Evolutionary conservation across 345 rosid species (phyloP), one percentile per base, ranked within the genome.

Genomic region (Punica granatum): DNA sequence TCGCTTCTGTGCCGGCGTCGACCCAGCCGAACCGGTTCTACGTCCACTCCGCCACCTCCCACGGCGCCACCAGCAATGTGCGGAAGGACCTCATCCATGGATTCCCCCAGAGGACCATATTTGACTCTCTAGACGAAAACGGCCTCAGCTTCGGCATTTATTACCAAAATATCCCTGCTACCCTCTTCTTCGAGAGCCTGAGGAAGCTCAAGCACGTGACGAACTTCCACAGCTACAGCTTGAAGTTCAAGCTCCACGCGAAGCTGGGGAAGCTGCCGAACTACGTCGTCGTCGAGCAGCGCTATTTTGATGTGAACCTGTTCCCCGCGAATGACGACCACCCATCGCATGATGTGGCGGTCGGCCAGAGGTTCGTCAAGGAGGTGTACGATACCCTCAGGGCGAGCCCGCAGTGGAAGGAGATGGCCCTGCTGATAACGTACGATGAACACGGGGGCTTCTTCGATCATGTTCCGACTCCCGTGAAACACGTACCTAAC

Each of bases 1-100:
- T 95, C 78, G 98, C 99, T 0, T 90, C 99, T 64, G 97, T 95
- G 19, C 99, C 99, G 5, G 83, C 98, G 35, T 95, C 99, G 21
- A 95, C 99, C 44, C 99, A 95, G 65, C 99, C 99, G 36, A 95
- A 95, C 83, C 90, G 99, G 56, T 87, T 95, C 81, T 95, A 88
- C 68, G 93, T 90, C 63, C 99, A 95, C 72, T 95, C 98, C 11
- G 99, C 98, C 67, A 95, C 99, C 61, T 95, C 99, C 9, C 97
- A 92, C 72, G 99, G 98, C 0, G 91, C 92, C 33, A 72, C 69
- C 37, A 89, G 98, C 79, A 95, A 95, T 75, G 98, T 90, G 0
- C 81, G 84, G 70, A 92, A 85, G 72, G 98, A 95, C 77, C 87
- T 95, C 1, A 61, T 95, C 65, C 82, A 78, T 64, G 99, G 99